Conservation (phyloP, 2,329 filamentous ascomycete genomes). For the Saccharata proteae region DNA sequence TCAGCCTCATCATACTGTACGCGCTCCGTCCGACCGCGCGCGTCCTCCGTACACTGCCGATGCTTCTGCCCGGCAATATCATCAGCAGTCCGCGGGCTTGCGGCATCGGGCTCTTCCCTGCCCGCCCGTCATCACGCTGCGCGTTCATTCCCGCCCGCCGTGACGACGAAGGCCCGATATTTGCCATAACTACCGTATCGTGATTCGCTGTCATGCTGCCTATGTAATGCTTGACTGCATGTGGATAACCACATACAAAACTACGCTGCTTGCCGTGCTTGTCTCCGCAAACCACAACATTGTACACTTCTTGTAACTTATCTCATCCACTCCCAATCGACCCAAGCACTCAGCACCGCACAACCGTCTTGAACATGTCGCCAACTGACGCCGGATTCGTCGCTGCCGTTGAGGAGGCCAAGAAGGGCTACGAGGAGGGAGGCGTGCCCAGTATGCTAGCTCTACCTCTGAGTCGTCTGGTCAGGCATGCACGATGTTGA, state of each 20-base stretch:
- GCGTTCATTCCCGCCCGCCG: too few relatives aligned
- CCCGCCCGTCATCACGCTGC: background rate
- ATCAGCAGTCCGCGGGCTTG: slow-evolving; percentile 4
- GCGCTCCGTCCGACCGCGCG: too few relatives aligned
- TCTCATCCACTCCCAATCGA: slow-evolving; percentile 1
- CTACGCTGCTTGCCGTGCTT: background rate
- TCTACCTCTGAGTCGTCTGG: too few relatives aligned
- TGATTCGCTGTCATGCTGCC: slow-evolving; percentile 6
- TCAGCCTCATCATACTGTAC: too few relatives aligned
- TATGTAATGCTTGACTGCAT: slow-evolving; percentile 7
- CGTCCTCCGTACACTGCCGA: too few relatives aligned
- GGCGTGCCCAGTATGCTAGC: slow-evolving; percentile 36
- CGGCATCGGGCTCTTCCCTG: too few relatives aligned
- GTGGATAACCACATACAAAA: slow-evolving; percentile 5
- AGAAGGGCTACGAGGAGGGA: slow-evolving; percentile 42
- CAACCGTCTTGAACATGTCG: slow-evolving; percentile 15
- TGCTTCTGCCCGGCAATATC: too few relatives aligned
- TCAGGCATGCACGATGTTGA: background rate
- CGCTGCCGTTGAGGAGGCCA: slow-evolving; percentile 46
- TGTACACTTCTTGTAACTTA: background rate
- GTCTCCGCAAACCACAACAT: too few relatives aligned
- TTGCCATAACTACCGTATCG: too few relatives aligned
- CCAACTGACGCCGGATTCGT: slow-evolving; percentile 37
- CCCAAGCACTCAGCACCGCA: background rate
- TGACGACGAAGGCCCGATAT: slow-evolving; percentile 3